phyloP scores from a whole-genome alignment of 495 filamentous ascomycete species.

The Entonaema liquescens region DNA sequence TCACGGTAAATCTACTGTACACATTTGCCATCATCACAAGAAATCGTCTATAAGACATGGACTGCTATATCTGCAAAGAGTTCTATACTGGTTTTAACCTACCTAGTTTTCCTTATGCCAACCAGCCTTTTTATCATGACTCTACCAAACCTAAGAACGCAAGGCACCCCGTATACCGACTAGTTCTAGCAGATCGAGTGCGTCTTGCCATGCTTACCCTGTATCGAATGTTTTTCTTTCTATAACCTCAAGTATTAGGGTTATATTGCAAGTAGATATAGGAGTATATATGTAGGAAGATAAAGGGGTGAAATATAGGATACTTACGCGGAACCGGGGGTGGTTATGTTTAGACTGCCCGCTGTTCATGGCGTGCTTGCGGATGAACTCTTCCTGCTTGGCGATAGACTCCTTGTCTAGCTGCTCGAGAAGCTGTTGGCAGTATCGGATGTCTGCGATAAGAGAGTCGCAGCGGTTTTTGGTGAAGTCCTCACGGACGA shows the following conservation, averaged over 20 bases:
- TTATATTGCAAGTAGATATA: background rate
- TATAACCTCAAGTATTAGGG: conserved; percentile 38
- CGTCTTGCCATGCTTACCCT: conserved; percentile 89
- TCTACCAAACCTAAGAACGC: background rate
- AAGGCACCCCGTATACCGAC: background rate
- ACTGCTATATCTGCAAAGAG: conserved; percentile 2
- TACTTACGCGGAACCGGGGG: conserved; percentile 64
- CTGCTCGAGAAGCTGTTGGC: conserved; percentile 69
- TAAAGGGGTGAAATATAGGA: background rate
- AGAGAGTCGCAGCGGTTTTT: conserved; percentile 77
- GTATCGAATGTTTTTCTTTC: conserved; percentile 82
- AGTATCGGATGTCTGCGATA: conserved; percentile 76
- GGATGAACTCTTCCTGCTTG: conserved; percentile 71
- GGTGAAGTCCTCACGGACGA: conserved; percentile 89
- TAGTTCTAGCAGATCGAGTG: conserved; percentile 76
- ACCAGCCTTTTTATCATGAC: background rate
- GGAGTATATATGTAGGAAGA: background rate
- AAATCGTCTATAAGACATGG: background rate
- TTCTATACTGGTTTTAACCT: conserved; percentile 12
- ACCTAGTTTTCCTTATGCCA: background rate
- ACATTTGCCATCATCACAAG: background rate
- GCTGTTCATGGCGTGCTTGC: conserved; percentile 62
- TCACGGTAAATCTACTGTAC: background rate
- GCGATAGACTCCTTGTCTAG: conserved; percentile 76
- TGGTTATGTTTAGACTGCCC: conserved; percentile 68